Evolutionary conservation across 495 filamentous ascomycete genomes (phyloP).

Genomic region (Neurospora sp.): DNA sequence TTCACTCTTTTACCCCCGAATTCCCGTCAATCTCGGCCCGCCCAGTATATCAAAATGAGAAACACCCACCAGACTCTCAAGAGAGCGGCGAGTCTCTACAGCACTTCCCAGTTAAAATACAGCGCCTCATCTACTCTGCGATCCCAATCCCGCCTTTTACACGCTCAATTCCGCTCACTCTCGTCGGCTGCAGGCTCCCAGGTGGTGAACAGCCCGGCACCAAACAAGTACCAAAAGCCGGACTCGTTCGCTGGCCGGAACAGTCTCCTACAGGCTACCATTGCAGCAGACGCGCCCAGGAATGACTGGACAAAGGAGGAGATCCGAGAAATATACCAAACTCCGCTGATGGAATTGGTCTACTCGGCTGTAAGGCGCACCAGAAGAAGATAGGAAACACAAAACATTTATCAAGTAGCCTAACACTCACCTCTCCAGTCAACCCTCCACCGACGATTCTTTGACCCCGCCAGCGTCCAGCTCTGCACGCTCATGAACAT

Average conservation of each 20-base stretch:
- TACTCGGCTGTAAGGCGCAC: constrained; percentile 53
- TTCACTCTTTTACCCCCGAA: neutral
- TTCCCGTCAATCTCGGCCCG: neutral
- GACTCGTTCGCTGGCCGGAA: neutral
- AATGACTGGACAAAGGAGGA: constrained; percentile 72
- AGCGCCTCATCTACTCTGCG: neutral
- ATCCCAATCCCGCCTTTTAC: neutral
- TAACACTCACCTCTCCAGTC: constrained; percentile 34
- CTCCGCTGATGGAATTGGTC: constrained; percentile 64
- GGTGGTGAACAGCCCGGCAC: neutral
- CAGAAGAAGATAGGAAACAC: neutral
- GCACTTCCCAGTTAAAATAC: neutral
- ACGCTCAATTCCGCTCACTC: neutral
- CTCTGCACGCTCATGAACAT: constrained; percentile 92
- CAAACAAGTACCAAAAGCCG: neutral
- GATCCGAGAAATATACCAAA: constrained; percentile 64
- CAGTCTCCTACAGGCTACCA: constrained; percentile 31
- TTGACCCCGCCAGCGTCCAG: constrained; percentile 67
- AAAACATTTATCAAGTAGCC: neutral
- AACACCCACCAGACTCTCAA: neutral
- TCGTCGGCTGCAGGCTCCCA: neutral
- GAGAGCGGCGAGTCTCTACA: neutral
- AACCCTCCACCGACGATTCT: constrained; percentile 68
- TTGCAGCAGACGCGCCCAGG: constrained; percentile 46
- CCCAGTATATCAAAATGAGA: neutral